phyloP scores from a whole-genome alignment of 2,329 filamentous ascomycete species.

The Rhynchosporium agropyri region DNA sequence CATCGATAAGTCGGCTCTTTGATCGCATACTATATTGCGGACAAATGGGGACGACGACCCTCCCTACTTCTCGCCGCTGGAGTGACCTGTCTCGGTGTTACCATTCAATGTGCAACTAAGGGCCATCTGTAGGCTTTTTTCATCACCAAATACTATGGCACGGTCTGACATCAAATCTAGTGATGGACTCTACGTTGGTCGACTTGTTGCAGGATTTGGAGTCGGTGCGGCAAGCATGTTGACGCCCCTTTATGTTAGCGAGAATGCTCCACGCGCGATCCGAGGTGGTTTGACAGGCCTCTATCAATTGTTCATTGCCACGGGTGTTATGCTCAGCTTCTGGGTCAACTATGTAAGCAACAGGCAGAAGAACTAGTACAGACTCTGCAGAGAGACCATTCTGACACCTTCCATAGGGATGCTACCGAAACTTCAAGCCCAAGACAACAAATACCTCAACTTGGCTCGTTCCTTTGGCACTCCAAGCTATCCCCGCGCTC shows the following conservation, averaged over 20 bases:
- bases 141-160: not conserved
- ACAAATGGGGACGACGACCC: constrained; percentile 40
- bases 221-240: constrained; percentile 52
- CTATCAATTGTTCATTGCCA: constrained; percentile 52
- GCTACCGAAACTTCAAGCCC: constrained; percentile 43
- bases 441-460: constrained; percentile 49
- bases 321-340: constrained; percentile 47
- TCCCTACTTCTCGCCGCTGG: constrained; percentile 57
- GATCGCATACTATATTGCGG: constrained; percentile 46
- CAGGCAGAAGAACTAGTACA: constrained; percentile 20
- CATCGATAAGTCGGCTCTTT: constrained; percentile 54
- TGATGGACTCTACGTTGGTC: constrained; percentile 65
- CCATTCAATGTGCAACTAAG: constrained; percentile 64
- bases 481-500: constrained; percentile 66
- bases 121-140: constrained; percentile 51
- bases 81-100: constrained; percentile 61
- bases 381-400: constrained; percentile 3
- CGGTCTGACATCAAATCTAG: constrained; percentile 17
- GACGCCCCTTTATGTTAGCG: constrained; percentile 45
- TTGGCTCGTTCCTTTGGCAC: constrained; percentile 64
- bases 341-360: constrained; percentile 55
- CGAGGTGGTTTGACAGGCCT: constrained; percentile 54
- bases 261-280: constrained; percentile 54
- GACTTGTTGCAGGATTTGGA: constrained; percentile 55
- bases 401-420: constrained; percentile 25